Evolutionary conservation across 2,329 filamentous ascomycete species (phyloP), one percentile per base, ranked within the genome.

Genomic region (Cytospora chrysosperma): DNA sequence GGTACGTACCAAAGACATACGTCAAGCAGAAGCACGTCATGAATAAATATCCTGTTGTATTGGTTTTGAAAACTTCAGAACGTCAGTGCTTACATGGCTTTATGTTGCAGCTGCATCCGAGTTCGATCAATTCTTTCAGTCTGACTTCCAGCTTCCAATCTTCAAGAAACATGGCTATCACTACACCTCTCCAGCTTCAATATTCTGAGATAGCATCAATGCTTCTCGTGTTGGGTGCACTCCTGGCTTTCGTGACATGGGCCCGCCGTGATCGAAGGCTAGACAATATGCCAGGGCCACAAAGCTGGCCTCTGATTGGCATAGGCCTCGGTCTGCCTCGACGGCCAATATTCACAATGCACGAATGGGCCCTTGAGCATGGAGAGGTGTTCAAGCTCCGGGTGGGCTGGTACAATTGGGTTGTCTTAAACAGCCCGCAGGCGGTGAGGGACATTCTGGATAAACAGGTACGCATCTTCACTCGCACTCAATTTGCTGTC

Each of bases 401-500:
- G 2, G 68, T 81, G 5, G 79, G 79, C 7, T 79, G 76, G 75
- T 73, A 79, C 54, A 74, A 78, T 63, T 81, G 78, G 77, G 75
- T 79, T 21, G 71, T 79, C 63, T 67, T 82, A 30, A 79, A 78
- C 68, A 77, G 69, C 17, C 78, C 79, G 1, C 71, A 74, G 27
- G 79, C 78, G 0, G 73, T 81, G 9, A 75, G 75, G 40, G 78
- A 81, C 19, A 75, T 82, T 19, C 66, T 82, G 30, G 77, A 81
- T 60, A 77, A 76, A 62, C 71, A 60, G 30, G 58, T 53, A 12
- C 24, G 24, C 15, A 17, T 9, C 6, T 3, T 10, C 12, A 53
- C n/a, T 13, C 30, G 30, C 26, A 2, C 26, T 28, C 3, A 19
- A 10, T 24, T 28, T 8, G 19, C 26, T 24, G 3, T 12, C 5